Evolutionary conservation across 2,329 filamentous ascomycete species (phyloP).

Genomic region (Aspergillus spinulosporus): DNA sequence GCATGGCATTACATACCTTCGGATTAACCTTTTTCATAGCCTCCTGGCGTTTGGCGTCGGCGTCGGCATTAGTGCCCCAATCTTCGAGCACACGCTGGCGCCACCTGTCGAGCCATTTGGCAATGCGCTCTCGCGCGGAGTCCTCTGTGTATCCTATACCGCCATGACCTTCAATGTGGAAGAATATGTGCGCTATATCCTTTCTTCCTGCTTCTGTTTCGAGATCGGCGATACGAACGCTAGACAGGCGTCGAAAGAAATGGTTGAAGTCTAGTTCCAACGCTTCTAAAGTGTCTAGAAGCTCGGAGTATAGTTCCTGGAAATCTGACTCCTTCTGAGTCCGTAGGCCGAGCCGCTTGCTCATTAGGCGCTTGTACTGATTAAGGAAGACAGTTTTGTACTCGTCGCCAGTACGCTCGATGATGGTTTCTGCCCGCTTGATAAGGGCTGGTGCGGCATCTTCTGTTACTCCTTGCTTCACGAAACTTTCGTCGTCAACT

Average conservation of each 20-base stretch:
- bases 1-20: constrained; percentile 51
- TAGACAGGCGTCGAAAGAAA: constrained; percentile 79
- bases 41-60: constrained; percentile 61
- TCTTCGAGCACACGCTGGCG: constrained; percentile 69
- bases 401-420: constrained; percentile 78
- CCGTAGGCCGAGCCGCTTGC: constrained; percentile 72
- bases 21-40: constrained; percentile 89
- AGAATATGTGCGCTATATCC: constrained; percentile 71
- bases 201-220: constrained; percentile 64
- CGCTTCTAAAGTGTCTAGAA: constrained; percentile 77
- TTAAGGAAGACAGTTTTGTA: constrained; percentile 82
- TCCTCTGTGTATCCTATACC: constrained; percentile 60
- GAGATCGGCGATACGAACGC: constrained; percentile 62
- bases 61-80: constrained; percentile 59
- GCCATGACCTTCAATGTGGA: constrained; percentile 71
- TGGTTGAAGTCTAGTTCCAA: constrained; percentile 91
- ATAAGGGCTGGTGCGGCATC: constrained; percentile 70
- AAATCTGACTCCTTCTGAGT: constrained; percentile 72
- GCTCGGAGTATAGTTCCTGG: constrained; percentile 73
- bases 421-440: constrained; percentile 77
- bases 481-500: constrained; percentile 71
- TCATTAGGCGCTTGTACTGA: constrained; percentile 90
- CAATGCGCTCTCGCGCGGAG: constrained; percentile 66
- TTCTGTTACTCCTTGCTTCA: constrained; percentile 69
- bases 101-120: constrained; percentile 81